A percentile compares a stretch with the other conserved stretches of the same genome.
Conservation (phyloP, 2,329 filamentous ascomycete genomes). For the Penicillium concentricum region DNA sequence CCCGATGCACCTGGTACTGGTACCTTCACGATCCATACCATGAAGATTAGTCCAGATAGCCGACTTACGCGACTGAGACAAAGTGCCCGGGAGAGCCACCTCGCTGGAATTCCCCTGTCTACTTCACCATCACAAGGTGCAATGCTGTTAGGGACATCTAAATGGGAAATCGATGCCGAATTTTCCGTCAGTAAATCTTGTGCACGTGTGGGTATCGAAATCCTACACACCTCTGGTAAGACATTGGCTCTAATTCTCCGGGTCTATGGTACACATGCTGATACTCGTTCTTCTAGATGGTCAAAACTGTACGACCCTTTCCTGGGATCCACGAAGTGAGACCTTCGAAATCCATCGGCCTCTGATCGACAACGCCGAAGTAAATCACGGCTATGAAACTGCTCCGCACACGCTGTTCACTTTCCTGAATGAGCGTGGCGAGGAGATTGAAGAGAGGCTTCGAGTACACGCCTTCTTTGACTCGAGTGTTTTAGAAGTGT, state of each 20-base stretch:
- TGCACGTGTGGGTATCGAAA: constrained; percentile 29
- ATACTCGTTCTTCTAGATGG: constrained; percentile 21
- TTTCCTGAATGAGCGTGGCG: constrained; percentile 7
- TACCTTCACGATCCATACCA: constrained; percentile 44
- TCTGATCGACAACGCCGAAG: constrained; percentile 23
- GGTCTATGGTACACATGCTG: neutral
- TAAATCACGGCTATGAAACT: constrained; percentile 37
- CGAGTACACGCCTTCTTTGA: constrained; percentile 46
- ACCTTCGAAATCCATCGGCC: constrained; percentile 44
- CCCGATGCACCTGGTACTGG: constrained; percentile 16
- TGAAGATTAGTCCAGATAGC: constrained; percentile 39
- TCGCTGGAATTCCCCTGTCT: constrained; percentile 5
- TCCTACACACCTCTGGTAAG: constrained; percentile 27
- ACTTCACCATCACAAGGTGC: neutral
- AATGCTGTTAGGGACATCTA: constrained; percentile 14
- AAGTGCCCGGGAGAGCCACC: constrained; percentile 7
- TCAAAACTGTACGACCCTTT: constrained; percentile 38
- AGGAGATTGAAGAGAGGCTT: constrained; percentile 35
- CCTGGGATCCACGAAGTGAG: constrained; percentile 41
- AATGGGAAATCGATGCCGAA: constrained; percentile 29
- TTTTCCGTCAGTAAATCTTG: constrained; percentile 28
- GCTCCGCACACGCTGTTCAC: constrained; percentile 52
- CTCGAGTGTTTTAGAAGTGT: constrained; percentile 47
- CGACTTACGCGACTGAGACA: constrained; percentile 31
- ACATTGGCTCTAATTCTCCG: neutral